phyloP scores from a whole-genome alignment of 441 rosid species.

The Viola pubescens region DNA sequence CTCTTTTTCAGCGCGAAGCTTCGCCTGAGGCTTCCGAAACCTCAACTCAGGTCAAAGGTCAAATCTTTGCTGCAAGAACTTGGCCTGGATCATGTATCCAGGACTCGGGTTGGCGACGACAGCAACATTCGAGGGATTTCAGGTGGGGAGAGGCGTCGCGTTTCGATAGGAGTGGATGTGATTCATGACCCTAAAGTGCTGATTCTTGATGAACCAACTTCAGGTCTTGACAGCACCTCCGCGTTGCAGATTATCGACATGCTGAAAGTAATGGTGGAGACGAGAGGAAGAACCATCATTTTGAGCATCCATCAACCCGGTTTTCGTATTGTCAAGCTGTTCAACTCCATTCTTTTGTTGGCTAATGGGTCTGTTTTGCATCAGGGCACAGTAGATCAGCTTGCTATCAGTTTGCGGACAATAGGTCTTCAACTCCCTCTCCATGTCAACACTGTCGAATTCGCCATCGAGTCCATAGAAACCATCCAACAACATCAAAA shows the following conservation, averaged over 20 bases:
- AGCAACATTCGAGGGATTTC: conserved; percentile 67
- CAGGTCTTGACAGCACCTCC: conserved; percentile 83
- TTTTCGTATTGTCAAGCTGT: conserved; percentile 73
- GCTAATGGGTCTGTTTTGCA: conserved; percentile 71
- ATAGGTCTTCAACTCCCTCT: conserved; percentile 57
- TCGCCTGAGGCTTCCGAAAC: conserved; percentile 49
- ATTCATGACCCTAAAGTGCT: conserved; percentile 81
- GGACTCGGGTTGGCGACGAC: conserved; percentile 72
- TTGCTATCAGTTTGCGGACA: conserved; percentile 32
- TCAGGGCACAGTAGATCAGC: conserved; percentile 72
- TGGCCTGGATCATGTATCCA: conserved; percentile 63
- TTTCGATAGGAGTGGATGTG: conserved; percentile 86
- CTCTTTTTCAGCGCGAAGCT: conserved; percentile 79
- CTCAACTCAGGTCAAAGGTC: conserved; percentile 43
- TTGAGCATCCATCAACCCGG: conserved; percentile 90
- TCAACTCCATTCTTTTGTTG: conserved; percentile 66
- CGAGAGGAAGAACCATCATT: conserved; percentile 60
- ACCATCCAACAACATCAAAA: conserved; percentile 32
- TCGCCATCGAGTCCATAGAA: conserved; percentile 74
- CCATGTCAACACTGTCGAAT: conserved; percentile 67
- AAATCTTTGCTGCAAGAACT: conserved; percentile 64
- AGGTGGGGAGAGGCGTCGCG: conserved; percentile 92
- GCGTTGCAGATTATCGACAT: conserved; percentile 73
- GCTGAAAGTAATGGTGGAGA: conserved; percentile 89
- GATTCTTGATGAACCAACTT: conserved; percentile 94